Evolutionary conservation across 2,329 filamentous ascomycete genomes (phyloP), one percentile per base, ranked within the genome.

Genomic region (Fusarium sp.): DNA sequence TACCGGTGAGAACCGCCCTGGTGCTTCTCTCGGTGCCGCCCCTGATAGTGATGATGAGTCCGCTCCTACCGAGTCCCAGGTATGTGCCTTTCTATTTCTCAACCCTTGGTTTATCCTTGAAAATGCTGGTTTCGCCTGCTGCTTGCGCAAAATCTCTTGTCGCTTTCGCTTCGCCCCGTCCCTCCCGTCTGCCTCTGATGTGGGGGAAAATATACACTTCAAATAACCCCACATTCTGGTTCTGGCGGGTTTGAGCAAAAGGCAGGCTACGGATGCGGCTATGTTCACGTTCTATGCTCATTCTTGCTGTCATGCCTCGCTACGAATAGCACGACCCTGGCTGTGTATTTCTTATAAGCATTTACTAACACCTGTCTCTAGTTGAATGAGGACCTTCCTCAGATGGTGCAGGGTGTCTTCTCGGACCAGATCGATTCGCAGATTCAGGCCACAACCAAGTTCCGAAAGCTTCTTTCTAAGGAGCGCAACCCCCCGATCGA

Each of bases 401-500:
- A 96, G 86, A 99, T 99, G 96, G 96, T 98, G 72, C 89, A 93
- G 81, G 96, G 96, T 73, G 96, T 99, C 81, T 98, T 99, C 87
- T 99, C 96, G 75, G 96, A 99, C 75, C 95, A 98, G 85, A 98
- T 99, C 85, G 96, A 99, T 82, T 90, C 93, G 78, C 96, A 99
- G 86, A 99, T 99, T 79, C 92, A 96, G 85, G 95, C 96, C 66
- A 99, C 96, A 34, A 99, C 96, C 78, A 98, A 98, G 85, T 99
- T 99, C 89, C 90, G 96, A 83, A 99, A 99, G 89, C 90, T 99
- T 47, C 88, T 99, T 34, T 98, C 95, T 77, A 99, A 99, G 87
- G 96, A 99, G 88, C 94, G 96, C 82, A 99, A 99, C 87, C 96
- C 96, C 52, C 96, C 96, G 51, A 99, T 99, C 82, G 96, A 99